These are phyloP conservation scores for Trichoderma atroviride DNA, from an alignment of 2,329 filamentous ascomycete species.

Conservation along the genomic window DNA sequence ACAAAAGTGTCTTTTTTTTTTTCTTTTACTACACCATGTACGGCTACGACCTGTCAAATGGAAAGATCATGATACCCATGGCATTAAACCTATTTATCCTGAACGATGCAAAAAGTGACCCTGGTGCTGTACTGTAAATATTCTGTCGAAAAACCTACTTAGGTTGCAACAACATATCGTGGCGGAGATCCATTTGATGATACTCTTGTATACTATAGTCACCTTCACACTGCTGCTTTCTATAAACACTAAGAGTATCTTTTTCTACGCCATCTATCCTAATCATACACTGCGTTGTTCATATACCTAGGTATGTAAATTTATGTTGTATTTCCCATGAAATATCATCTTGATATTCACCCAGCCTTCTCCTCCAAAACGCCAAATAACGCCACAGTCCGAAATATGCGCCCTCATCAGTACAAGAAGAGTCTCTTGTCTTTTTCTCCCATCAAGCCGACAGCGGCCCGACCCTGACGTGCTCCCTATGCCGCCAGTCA, in stretches of 20 bases:
- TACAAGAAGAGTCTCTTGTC: not conserved
- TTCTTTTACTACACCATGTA: constrained; percentile 2
- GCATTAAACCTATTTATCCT: not conserved
- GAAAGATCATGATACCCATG: constrained; percentile 28
- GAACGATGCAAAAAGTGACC: not conserved
- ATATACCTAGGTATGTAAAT: not conserved
- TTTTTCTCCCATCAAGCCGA: constrained; percentile 28
- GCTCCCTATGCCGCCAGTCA: constrained; percentile 50
- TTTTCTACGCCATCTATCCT: not conserved
- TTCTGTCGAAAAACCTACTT: not conserved
- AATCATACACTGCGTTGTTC: not conserved
- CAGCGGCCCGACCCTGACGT: constrained; percentile 60
- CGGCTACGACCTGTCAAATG: constrained; percentile 20
- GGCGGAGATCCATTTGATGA: not conserved
- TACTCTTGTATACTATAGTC: not conserved
- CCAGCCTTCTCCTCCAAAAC: not conserved
- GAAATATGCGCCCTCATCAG: not conserved
- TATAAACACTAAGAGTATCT: not conserved
- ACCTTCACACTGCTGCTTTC: not conserved
- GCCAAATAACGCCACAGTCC: not conserved
- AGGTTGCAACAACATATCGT: not conserved
- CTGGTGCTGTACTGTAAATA: not conserved
- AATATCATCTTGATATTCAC: not conserved
- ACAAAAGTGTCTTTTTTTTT: constrained; percentile 3
- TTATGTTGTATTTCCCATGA: not conserved